Evolutionary conservation across 2,329 filamentous ascomycete genomes (phyloP), one percentile per base, ranked within the genome.

Genomic region (Aureobasidium subglaciale): DNA sequence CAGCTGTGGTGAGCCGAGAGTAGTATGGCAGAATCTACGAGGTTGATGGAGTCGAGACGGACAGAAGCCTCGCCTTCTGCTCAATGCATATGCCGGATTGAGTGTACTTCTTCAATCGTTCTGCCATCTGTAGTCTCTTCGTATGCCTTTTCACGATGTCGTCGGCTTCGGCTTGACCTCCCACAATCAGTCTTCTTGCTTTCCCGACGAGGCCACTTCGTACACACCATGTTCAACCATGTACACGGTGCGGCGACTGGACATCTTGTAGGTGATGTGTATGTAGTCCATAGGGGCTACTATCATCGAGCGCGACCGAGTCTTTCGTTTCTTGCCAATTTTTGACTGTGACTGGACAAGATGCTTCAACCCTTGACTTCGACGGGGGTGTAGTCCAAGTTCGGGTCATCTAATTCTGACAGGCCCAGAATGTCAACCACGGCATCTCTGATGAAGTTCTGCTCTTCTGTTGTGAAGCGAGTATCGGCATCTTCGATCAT

Each of bases 401-500:
- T 54, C 15, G 3, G 18, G 10, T 34, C 49, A 7, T 25, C 49
- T 13, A 30, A 32, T 32, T 42, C 48, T 13, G 18, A 37, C 20
- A 56, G 15, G 2, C 59, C 59, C 11, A 60, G 35, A 2, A 64
- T 60, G 41, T 63, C 60, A 20, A 56, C 59, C 7, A 68, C 58
- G 18, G 61, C 60, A 34, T 68, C 61, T 34, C 68, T 58, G 20
- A 70, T 59, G 24, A 61, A 37, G 52, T 66, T 61, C 60, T 64
- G 64, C 58, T 70, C 66, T 42, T 70, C 66, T 0, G 56, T 55
- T 1, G 63, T 63, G 27, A 67, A 70, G 27, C 68, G 57, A 20
- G 65, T 65, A 38, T 69, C 68, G 29, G 60, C 58, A 54, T 66
- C 65, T 59, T 70, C 68, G 29, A 70, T 63, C 63, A 70, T 68